phyloP scores from a whole-genome alignment of 257 asterid species.

The Eustoma russellianum region DNA sequence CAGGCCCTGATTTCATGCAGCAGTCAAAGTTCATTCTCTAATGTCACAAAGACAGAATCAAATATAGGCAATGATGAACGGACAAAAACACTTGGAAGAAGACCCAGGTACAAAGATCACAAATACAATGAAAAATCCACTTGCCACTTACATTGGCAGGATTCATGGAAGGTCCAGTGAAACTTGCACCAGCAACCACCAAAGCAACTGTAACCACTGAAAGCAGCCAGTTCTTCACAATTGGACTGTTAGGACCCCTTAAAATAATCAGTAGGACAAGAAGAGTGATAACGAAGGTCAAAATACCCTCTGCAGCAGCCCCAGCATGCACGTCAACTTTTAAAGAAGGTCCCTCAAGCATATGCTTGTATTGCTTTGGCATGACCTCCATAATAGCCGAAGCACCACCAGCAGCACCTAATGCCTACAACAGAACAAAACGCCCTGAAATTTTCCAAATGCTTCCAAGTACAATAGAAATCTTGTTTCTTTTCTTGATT shows the following conservation, averaged over 20 bases:
- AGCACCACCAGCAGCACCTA: slow-evolving; percentile 71
- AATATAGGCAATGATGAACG: no score
- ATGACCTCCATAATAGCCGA: slow-evolving; percentile 54
- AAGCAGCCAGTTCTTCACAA: slow-evolving; percentile 58
- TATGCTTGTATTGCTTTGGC: slow-evolving; percentile 55
- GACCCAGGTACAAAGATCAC: neutral
- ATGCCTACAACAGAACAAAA: slow-evolving; percentile 34
- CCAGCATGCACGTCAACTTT: slow-evolving; percentile 76
- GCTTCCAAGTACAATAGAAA: no score
- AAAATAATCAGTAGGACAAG: slow-evolving; percentile 48
- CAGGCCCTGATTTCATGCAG: no score
- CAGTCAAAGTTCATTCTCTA: no score
- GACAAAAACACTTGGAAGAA: no score
- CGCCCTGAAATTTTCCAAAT: no score
- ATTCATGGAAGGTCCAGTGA: slow-evolving; percentile 91
- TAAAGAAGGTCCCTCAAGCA: slow-evolving; percentile 67
- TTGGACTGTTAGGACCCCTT: slow-evolving; percentile 49
- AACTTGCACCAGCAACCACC: slow-evolving; percentile 52
- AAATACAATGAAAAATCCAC: neutral
- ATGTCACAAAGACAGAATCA: no score
- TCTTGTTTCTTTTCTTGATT: no score
- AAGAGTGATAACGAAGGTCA: slow-evolving; percentile 62
- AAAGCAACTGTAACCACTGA: slow-evolving; percentile 50
- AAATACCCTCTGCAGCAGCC: slow-evolving; percentile 73
- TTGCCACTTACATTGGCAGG: slow-evolving; percentile 67